These are phyloP conservation scores for Soucietia sequanensis DNA, from an alignment of 805 yeast genomes.

Conservation along the genomic window DNA sequence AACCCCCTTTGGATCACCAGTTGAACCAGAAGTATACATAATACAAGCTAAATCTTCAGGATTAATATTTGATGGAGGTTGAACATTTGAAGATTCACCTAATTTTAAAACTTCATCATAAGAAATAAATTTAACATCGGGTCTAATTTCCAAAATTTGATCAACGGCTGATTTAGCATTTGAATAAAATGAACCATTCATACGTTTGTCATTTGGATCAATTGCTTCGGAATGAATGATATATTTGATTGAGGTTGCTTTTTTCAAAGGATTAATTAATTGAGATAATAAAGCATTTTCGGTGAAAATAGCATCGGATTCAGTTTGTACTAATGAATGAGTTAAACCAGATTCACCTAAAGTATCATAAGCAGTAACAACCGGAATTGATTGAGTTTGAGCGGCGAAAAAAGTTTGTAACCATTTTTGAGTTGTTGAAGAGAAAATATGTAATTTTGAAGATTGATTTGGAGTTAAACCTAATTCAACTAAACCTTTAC, in stretches of 20 bases:
- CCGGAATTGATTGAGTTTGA: conserved; percentile 74
- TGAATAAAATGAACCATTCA: conserved; percentile 55
- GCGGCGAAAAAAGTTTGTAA: conserved; percentile 82
- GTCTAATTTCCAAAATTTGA: conserved; percentile 63
- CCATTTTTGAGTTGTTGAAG: conserved; percentile 87
- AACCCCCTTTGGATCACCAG: conserved; percentile 86
- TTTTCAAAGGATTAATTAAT: conserved; percentile 69
- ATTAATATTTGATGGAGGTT: conserved; percentile 38
- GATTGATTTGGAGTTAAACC: conserved; percentile 65
- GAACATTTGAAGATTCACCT: conserved; percentile 42
- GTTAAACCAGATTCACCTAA: conserved; percentile 86
- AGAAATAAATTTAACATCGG: conserved; percentile 68
- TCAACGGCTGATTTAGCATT: conserved; percentile 59
- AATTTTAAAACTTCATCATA: conserved; percentile 61
- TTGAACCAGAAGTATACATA: conserved; percentile 87
- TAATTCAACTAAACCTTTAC: conserved; percentile 71
- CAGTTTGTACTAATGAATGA: conserved; percentile 83
- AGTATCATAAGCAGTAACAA: conserved; percentile 95
- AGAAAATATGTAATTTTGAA: conserved; percentile 78
- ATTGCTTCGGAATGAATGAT: conserved; percentile 71
- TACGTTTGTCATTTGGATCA: conserved; percentile 61
- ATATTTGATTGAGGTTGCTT: conserved; percentile 58
- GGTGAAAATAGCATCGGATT: conserved; percentile 73
- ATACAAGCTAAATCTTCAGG: conserved; percentile 67
- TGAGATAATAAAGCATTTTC: conserved; percentile 71